phyloP scores from a whole-genome alignment of 192 early-diverging fungal genomes.

The Funneliformis geosporum region DNA sequence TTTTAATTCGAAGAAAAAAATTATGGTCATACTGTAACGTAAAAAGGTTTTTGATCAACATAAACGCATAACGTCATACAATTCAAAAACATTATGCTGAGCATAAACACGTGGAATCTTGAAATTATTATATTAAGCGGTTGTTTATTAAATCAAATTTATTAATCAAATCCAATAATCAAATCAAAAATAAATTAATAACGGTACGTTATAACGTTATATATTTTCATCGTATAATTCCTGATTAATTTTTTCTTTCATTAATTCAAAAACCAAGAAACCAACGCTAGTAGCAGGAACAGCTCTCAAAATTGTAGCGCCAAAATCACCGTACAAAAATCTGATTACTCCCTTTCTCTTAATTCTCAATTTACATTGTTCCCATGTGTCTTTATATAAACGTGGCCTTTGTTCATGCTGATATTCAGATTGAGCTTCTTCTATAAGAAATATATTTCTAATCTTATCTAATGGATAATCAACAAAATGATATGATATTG shows the following conservation, averaged over 20 bases:
- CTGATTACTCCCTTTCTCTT: constrained; percentile 40
- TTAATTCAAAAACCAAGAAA: constrained; percentile 65
- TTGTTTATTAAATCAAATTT: no score
- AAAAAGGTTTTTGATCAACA: neutral
- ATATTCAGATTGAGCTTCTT: constrained; percentile 57
- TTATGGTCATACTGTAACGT: neutral
- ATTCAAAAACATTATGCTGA: no score
- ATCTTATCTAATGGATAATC: constrained; percentile 74
- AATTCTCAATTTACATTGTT: constrained; percentile 54
- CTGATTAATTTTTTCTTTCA: constrained; percentile 57
- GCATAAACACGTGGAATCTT: neutral
- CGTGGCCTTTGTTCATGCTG: constrained; percentile 35
- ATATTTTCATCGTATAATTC: constrained; percentile 39
- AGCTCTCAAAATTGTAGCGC: constrained; percentile 47
- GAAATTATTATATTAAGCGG: no score
- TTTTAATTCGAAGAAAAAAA: neutral
- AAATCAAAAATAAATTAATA: no score
- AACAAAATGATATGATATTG: constrained; percentile 70
- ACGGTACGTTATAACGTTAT: neutral
- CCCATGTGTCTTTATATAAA: constrained; percentile 54
- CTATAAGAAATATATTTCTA: constrained; percentile 64
- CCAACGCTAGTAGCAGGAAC: constrained; percentile 63
- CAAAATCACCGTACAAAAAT: constrained; percentile 58
- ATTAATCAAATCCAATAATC: no score
- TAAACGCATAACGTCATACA: no score